Evolutionary conservation across 768 basidiomycete species (phyloP).

Genomic region (Termitomyces sp.): DNA sequence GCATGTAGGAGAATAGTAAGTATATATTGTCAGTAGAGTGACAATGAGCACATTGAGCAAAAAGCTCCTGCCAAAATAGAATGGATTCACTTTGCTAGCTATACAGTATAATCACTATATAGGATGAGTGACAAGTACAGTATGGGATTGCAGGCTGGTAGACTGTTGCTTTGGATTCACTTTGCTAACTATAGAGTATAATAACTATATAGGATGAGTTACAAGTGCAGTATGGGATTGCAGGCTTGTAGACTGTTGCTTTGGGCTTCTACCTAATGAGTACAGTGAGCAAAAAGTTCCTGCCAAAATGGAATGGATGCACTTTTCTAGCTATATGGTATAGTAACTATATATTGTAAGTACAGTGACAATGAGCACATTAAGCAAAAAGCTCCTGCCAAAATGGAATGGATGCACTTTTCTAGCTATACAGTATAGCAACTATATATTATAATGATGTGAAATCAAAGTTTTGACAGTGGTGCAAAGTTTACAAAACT

Average conservation of each 20-base stretch:
- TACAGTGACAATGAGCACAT: constrained; percentile 61
- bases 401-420: constrained; percentile 57
- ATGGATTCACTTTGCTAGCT: constrained; percentile 48
- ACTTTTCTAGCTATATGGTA: constrained; percentile 60
- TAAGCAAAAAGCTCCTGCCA: constrained; percentile 67
- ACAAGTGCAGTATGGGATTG: constrained; percentile 70
- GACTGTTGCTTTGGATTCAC: constrained; percentile 27
- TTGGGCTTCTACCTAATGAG: constrained; percentile 21
- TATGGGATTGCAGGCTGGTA: constrained; percentile 55
- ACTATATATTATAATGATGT: constrained; percentile 33
- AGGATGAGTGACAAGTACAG: constrained; percentile 62
- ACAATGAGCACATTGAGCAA: constrained; percentile 67
- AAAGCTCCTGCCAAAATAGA: constrained; percentile 63
- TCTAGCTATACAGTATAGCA: constrained; percentile 66
- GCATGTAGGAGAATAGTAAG: no score
- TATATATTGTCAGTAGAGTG: constrained; percentile 51
- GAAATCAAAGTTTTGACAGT: no score
- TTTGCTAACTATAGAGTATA: constrained; percentile 64
- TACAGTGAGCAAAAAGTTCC: constrained; percentile 69
- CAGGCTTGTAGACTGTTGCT: constrained; percentile 17
- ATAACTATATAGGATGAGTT: constrained; percentile 64
- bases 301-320: constrained; percentile 54
- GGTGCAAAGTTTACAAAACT: no score
- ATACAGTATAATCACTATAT: constrained; percentile 70
- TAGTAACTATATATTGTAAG: constrained; percentile 36